A percentile compares a stretch with the other conserved stretches of the same genome.
Evolutionary conservation across 176 grass and related monocot genomes (phyloP).

Genomic region (Alopecurus myosuroides): DNA sequence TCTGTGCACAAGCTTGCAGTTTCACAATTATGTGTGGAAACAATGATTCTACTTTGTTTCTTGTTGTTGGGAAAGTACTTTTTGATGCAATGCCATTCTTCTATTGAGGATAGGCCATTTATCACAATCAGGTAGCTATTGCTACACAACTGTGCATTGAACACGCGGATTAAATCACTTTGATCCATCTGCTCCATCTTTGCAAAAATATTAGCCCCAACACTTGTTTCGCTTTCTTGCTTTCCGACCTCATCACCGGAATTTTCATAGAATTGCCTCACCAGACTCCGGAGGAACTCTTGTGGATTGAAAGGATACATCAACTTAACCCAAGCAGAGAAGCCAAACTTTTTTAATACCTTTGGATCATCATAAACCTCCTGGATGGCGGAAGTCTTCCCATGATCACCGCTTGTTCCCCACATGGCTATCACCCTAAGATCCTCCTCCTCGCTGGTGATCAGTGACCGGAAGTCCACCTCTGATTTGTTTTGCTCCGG

Average conservation of each 20-base stretch:
- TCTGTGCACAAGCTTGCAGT: constrained; percentile 1
- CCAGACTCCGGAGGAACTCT: not conserved
- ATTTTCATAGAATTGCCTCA: not conserved
- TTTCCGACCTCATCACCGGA: not conserved
- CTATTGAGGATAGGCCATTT: not conserved
- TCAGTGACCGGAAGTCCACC: not conserved
- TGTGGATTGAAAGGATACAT: not conserved
- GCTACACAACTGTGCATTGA: not conserved
- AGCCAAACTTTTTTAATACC: not conserved
- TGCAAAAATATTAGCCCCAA: not conserved
- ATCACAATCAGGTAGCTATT: constrained; percentile 17
- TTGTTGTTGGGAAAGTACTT: not conserved
- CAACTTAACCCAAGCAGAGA: constrained; percentile 16
- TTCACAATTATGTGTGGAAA: not conserved
- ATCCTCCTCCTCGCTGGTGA: not conserved
- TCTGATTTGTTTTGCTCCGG: not conserved
- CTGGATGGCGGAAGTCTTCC: not conserved
- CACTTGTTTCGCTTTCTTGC: too few relatives aligned
- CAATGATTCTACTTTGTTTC: constrained; percentile 24
- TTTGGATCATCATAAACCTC: not conserved
- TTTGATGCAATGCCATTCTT: constrained; percentile 15
- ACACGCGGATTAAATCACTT: not conserved
- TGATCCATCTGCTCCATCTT: not conserved
- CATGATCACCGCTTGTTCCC: not conserved
- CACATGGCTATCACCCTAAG: constrained; percentile 14